phyloP scores from a whole-genome alignment of 2,329 filamentous ascomycete species.

The Talaromyces sp. region DNA sequence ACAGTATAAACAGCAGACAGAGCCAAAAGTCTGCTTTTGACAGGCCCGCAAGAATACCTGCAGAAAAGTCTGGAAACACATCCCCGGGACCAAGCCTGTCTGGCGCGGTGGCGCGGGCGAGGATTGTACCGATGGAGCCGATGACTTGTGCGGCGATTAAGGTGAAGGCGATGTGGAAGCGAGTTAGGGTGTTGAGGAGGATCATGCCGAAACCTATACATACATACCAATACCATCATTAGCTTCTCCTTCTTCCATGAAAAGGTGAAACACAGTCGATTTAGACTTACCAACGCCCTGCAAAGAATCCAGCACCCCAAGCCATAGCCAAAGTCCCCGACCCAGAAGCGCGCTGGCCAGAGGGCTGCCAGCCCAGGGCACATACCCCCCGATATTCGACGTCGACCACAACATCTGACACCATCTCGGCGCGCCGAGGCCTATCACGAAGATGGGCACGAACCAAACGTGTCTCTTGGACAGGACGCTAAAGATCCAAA shows the following conservation, averaged over 20 bases:
- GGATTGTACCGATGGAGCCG: constrained; percentile 53
- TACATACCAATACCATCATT: background rate
- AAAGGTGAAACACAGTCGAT: too few relatives aligned
- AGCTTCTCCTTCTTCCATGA: background rate
- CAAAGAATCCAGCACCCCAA: constrained; percentile 55
- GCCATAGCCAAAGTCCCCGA: constrained; percentile 55
- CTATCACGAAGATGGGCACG: constrained; percentile 58
- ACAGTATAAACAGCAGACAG: constrained; percentile 45
- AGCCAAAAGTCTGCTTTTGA: constrained; percentile 20
- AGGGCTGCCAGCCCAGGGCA: constrained; percentile 53
- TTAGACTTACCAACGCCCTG: constrained; percentile 49
- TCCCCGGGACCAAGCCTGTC: constrained; percentile 52
- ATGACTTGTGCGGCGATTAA: constrained; percentile 48
- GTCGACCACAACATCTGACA: constrained; percentile 58
- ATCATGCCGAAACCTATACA: constrained; percentile 52
- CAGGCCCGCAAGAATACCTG: constrained; percentile 11
- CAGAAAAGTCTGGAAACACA: constrained; percentile 52
- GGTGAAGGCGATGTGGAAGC: constrained; percentile 47
- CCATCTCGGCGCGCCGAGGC: constrained; percentile 56
- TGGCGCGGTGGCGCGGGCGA: constrained; percentile 52
- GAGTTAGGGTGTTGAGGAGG: constrained; percentile 54
- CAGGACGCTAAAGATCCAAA: constrained; percentile 46
- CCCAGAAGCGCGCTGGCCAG: constrained; percentile 49
- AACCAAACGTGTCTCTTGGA: constrained; percentile 56
- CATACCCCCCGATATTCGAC: constrained; percentile 50